A percentile compares a stretch with the other conserved stretches of the same genome.
phyloP scores from a whole-genome alignment of 2,329 filamentous ascomycete genomes.

The Pseudovirgaria hyperparasitica region DNA sequence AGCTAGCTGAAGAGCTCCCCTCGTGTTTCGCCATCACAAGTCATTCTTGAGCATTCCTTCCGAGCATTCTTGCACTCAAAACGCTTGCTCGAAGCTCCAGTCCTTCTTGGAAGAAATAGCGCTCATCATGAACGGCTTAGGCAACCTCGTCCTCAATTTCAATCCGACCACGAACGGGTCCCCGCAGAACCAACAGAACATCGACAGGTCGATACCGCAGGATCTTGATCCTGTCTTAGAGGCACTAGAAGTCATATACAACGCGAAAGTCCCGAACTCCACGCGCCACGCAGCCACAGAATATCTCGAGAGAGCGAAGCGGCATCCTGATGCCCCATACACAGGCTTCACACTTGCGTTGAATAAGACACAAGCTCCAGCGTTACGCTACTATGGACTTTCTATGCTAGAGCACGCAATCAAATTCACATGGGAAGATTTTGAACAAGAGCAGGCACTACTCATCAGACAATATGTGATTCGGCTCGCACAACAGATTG shows the following conservation, averaged over 20 bases:
- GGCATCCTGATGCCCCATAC: conserved; percentile 62
- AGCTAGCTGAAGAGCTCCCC: no score
- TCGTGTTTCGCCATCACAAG: no score
- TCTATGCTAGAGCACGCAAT: conserved; percentile 85
- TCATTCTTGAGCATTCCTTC: no score
- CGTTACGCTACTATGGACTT: conserved; percentile 87
- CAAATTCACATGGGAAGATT: conserved; percentile 70
- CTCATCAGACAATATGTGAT: conserved; percentile 66
- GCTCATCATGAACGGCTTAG: no score
- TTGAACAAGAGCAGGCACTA: conserved; percentile 52
- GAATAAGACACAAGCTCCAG: conserved; percentile 59
- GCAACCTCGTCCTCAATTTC: no score
- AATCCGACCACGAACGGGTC: no score
- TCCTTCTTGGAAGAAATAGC: no score
- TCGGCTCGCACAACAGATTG: conserved; percentile 59
- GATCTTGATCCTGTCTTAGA: conserved; percentile 59
- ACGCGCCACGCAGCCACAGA: conserved; percentile 69
- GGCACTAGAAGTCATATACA: conserved; percentile 80
- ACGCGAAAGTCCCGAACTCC: conserved; percentile 66
- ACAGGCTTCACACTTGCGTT: conserved; percentile 76
- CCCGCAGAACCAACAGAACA: conserved; percentile 5
- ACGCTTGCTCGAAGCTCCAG: no score
- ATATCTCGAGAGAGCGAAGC: conserved; percentile 79
- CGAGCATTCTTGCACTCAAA: no score
- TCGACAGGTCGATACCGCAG: conserved; percentile 3